A percentile compares a stretch with the other conserved stretches of the same genome.
phyloP scores from a whole-genome alignment of 441 rosid species.

The Arabidopsis hybrid region DNA sequence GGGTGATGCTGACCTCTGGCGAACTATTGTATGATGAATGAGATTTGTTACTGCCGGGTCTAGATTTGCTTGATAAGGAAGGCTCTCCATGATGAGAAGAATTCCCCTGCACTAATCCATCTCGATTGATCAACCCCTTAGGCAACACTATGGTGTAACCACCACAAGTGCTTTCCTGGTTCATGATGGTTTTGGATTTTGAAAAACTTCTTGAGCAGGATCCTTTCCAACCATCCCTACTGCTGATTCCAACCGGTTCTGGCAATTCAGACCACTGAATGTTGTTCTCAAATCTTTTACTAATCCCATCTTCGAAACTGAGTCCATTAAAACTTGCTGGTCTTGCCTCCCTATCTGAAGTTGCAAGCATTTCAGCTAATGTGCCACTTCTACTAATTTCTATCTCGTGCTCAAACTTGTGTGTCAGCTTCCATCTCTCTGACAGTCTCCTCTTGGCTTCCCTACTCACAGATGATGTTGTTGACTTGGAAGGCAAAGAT shows the following conservation, averaged over 20 bases:
- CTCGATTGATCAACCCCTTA: constrained; percentile 53
- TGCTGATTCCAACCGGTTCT: constrained; percentile 93
- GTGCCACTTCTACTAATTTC: constrained; percentile 69
- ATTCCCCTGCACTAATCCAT: constrained; percentile 55
- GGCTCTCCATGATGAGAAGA: constrained; percentile 51
- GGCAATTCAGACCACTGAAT: constrained; percentile 44
- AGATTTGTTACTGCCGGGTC: constrained; percentile 48
- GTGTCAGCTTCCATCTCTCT: constrained; percentile 94
- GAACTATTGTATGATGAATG: constrained; percentile 56
- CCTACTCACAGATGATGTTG: constrained; percentile 74
- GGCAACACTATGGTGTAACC: constrained; percentile 55
- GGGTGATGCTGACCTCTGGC: constrained; percentile 52
- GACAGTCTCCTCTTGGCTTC: constrained; percentile 95
- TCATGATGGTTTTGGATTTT: constrained; percentile 73
- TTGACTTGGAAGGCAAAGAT: constrained; percentile 56
- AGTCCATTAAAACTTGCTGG: constrained; percentile 51
- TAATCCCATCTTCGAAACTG: constrained; percentile 47
- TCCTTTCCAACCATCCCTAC: constrained; percentile 97
- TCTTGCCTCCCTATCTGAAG: constrained; percentile 65
- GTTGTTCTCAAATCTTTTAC: constrained; percentile 42
- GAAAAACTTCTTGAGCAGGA: constrained; percentile 55
- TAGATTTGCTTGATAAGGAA: constrained; percentile 58
- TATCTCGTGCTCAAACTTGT: constrained; percentile 62
- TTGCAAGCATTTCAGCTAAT: constrained; percentile 93
- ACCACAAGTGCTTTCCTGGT: constrained; percentile 62